These are phyloP conservation scores for Hypomontagnella monticulosa DNA, from an alignment of 495 filamentous ascomycete species.

Conservation along the genomic window DNA sequence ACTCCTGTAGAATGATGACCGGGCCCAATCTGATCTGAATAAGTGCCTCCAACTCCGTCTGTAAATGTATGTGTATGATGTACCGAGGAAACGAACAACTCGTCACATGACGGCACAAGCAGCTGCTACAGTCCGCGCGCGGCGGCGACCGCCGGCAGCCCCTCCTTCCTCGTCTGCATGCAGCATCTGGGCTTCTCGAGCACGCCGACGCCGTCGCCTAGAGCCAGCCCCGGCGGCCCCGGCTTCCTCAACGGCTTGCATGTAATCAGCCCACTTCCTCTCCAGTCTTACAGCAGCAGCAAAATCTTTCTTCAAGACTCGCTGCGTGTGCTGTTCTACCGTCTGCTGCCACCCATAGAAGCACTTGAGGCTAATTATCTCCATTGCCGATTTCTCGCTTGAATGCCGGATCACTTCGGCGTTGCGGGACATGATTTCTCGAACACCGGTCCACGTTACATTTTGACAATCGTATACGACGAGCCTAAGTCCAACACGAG, in stretches of 20 bases:
- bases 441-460: constrained; percentile 92
- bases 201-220: constrained; percentile 75
- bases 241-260: constrained; percentile 89
- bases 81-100: constrained; percentile 2
- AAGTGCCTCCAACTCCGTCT: constrained; percentile 19
- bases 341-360: constrained; percentile 96
- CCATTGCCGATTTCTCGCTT: constrained; percentile 54
- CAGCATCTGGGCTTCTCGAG: constrained; percentile 76
- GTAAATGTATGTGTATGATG: constrained; percentile 19
- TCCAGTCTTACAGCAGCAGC: constrained; percentile 76
- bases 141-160: constrained; percentile 55
- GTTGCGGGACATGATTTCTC: constrained; percentile 86
- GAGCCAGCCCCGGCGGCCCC: constrained; percentile 67
- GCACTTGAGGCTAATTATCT: constrained; percentile 87
- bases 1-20: constrained; percentile 9
- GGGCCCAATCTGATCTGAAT: constrained; percentile 2
- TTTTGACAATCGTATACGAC: constrained; percentile 90
- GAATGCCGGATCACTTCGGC: constrained; percentile 65
- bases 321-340: constrained; percentile 88
- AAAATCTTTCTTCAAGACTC: constrained; percentile 79
- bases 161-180: constrained; percentile 82
- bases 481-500: constrained; percentile 73
- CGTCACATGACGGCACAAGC: constrained; percentile 66
- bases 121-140: constrained; percentile 63
- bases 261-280: constrained; percentile 92